These are phyloP conservation scores for Knoxdaviesia capensis DNA, from an alignment of 2,329 filamentous ascomycete species.

Conservation along the genomic window DNA sequence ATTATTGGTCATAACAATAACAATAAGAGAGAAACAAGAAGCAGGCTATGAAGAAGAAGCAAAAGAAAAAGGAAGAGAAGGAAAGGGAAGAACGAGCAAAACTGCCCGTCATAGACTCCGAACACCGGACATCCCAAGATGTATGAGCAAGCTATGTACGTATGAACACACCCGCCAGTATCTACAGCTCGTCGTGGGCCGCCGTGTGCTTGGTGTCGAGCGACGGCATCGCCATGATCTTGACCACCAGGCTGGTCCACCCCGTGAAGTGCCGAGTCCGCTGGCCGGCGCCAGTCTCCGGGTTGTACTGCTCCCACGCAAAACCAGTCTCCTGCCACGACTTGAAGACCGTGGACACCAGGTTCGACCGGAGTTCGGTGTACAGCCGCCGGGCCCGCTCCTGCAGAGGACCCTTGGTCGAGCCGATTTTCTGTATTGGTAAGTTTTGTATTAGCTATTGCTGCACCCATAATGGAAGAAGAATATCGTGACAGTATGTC, in stretches of 20 bases:
- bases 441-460: slow-evolving; percentile 2
- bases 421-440: slow-evolving; percentile 38
- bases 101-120: too few species aligned
- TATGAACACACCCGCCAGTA: too few species aligned
- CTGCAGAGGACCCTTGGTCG: slow-evolving; percentile 45
- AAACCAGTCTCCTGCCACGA: slow-evolving; percentile 86
- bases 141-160: too few species aligned
- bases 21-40: too few species aligned
- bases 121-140: too few species aligned
- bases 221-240: slow-evolving; percentile 87
- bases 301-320: slow-evolving; percentile 97
- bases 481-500: not conserved
- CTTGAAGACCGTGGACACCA: slow-evolving; percentile 74
- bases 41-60: too few species aligned
- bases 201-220: slow-evolving; percentile 16
- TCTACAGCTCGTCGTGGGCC: slow-evolving; percentile 26
- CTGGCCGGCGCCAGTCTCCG: slow-evolving; percentile 82
- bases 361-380: slow-evolving; percentile 54
- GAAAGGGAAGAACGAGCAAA: too few species aligned
- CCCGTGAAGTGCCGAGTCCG: slow-evolving; percentile 95
- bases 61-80: too few species aligned
- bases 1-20: too few species aligned
- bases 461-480: not conserved
- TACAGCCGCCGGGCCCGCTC: slow-evolving; percentile 55
- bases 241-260: slow-evolving; percentile 96